Evolutionary conservation across 345 rosid genomes (phyloP).

Genomic region (Triadica sebifera): DNA sequence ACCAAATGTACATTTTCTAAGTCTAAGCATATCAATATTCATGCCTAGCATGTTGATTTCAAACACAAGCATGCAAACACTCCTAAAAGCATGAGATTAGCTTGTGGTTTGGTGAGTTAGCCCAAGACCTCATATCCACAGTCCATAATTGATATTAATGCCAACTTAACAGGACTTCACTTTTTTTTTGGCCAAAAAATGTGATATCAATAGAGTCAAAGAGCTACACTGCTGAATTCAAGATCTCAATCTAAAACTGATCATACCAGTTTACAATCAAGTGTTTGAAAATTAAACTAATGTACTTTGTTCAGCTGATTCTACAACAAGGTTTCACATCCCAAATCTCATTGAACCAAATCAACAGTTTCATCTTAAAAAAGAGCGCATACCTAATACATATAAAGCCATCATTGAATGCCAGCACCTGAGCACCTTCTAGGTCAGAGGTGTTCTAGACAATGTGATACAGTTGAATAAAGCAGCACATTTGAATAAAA

Average conservation of each 20-base stretch:
- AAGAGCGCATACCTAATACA: background rate
- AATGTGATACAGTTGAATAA: background rate
- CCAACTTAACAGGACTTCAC: background rate
- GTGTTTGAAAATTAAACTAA: background rate
- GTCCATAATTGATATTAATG: no score
- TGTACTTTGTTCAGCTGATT: background rate
- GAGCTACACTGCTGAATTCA: background rate
- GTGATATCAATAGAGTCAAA: background rate
- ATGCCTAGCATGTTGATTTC: no score
- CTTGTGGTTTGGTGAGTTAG: background rate
- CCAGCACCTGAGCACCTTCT: background rate
- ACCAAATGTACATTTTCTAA: background rate
- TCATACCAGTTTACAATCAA: background rate
- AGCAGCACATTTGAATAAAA: background rate
- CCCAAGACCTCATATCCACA: no score
- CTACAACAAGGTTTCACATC: background rate
- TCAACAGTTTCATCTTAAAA: background rate
- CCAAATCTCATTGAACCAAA: background rate
- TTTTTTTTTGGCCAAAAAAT: background rate
- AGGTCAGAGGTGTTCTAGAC: background rate
- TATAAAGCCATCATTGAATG: background rate
- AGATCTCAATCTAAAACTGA: background rate
- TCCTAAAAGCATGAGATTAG: background rate
- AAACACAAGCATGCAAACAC: no score
- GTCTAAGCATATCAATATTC: background rate